Percentiles rank a stretch among this genome's conserved stretches.
These are phyloP conservation scores for Xylariaceae sp. DNA, from an alignment of 2,329 filamentous ascomycete species.

Conservation along the genomic window DNA sequence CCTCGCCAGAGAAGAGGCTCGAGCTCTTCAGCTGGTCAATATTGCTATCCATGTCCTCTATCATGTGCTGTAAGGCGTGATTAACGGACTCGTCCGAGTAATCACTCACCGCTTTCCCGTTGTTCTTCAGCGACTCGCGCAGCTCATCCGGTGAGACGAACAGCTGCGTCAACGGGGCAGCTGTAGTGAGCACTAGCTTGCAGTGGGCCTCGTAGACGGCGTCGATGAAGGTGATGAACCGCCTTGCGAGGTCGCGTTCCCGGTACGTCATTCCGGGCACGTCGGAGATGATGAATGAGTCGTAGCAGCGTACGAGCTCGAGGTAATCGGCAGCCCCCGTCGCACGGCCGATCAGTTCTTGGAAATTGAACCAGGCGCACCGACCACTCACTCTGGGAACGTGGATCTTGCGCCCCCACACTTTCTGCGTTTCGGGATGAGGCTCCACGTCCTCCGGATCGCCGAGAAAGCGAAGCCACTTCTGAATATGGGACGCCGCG, in stretches of 20 bases:
- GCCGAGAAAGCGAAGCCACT: constrained; percentile 94
- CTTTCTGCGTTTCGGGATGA: constrained; percentile 75
- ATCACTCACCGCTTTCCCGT: constrained; percentile 45
- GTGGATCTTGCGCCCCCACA: constrained; percentile 90
- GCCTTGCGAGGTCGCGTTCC: constrained; percentile 81
- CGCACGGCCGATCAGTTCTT: constrained; percentile 85
- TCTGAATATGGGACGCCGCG: constrained; percentile 79
- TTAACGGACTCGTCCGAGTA: constrained; percentile 54
- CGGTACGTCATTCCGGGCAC: constrained; percentile 89
- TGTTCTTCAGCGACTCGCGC: constrained; percentile 58
- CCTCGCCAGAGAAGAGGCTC: constrained; percentile 88
- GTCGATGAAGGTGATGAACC: constrained; percentile 98
- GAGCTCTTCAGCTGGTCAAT: constrained; percentile 84
- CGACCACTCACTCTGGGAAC: constrained; percentile 87
- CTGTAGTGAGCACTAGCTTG: constrained; percentile 93
- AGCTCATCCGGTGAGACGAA: constrained; percentile 78
- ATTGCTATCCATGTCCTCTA: constrained; percentile 86
- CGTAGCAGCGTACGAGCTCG: constrained; percentile 85
- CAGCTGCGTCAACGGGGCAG: constrained; percentile 79
- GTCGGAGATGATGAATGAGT: constrained; percentile 89
- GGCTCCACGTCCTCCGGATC: constrained; percentile 77
- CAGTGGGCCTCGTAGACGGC: constrained; percentile 90
- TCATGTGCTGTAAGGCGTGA: constrained; percentile 74
- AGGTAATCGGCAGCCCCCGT: constrained; percentile 95
- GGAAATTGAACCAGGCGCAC: constrained; percentile 88